Evolutionary conservation across 192 early-diverging fungal species (phyloP).

Genomic region (Phycomyces blakesleeanus): DNA sequence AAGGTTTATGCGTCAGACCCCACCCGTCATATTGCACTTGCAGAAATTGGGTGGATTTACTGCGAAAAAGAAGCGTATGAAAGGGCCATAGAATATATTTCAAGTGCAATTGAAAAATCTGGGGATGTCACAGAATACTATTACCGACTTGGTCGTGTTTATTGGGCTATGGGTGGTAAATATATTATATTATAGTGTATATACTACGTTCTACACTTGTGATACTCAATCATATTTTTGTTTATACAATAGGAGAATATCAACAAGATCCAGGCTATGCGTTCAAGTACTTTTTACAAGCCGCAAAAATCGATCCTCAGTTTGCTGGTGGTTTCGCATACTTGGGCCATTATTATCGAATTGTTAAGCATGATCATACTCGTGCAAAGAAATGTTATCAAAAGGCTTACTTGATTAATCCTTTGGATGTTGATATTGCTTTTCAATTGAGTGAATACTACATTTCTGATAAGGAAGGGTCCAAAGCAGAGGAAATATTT

Average conservation of each 20-base stretch:
- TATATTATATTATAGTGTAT: no score
- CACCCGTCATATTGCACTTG: slow-evolving; percentile 47
- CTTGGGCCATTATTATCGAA: slow-evolving; percentile 78
- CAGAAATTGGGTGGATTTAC: slow-evolving; percentile 67
- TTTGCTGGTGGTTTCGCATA: slow-evolving; percentile 66
- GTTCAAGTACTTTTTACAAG: slow-evolving; percentile 62
- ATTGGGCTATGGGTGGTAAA: slow-evolving; percentile 78
- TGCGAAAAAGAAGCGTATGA: slow-evolving; percentile 48
- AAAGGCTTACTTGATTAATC: slow-evolving; percentile 72
- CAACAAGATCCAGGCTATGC: slow-evolving; percentile 39
- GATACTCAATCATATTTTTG: not conserved
- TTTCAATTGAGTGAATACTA: slow-evolving; percentile 62
- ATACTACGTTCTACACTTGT: no score
- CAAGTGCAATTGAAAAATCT: slow-evolving; percentile 48
- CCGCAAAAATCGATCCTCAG: slow-evolving; percentile 66
- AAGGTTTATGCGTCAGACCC: slow-evolving; percentile 45
- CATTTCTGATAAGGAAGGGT: slow-evolving; percentile 39
- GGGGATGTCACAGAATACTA: slow-evolving; percentile 49
- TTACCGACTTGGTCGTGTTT: slow-evolving; percentile 66
- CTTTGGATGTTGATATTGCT: slow-evolving; percentile 63
- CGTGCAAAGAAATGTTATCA: slow-evolving; percentile 82
- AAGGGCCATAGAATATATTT: slow-evolving; percentile 51
- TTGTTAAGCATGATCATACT: slow-evolving; percentile 56
- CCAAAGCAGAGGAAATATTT: slow-evolving; percentile 51
- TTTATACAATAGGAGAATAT: not conserved